Evolutionary conservation across 768 basidiomycete genomes (phyloP), one percentile per base, ranked within the genome.

Genomic region (Suillus occidentalis): DNA sequence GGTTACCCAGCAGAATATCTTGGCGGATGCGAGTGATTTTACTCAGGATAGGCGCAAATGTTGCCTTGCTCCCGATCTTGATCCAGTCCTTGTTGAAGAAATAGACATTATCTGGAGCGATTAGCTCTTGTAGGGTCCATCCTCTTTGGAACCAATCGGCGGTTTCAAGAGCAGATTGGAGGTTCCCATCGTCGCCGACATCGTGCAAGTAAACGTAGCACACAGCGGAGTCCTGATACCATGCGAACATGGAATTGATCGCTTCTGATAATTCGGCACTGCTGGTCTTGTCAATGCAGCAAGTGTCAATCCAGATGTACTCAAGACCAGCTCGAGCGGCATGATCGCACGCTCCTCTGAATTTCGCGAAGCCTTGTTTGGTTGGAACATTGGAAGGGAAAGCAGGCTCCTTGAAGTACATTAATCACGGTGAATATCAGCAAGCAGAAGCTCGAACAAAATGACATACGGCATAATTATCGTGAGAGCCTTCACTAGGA

Each of bases 191-290:
- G 42, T 18, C 40, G 8, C 36, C 34, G n/a, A 67, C 47, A 53
- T 67, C 67, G 36, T 62, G 60, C 60, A 71, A 60, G 64, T 70
- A 67, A 9, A 63, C 66, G 36, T 66, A 60, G 50, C 71, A 71
- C 37, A 67, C 60, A 36, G 62, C 36, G 7, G 70, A 59, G 14
- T 65, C 61, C 7, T 63, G 34, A 61, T 70, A 71, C 70, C 70
- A 71, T 22, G 31, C 18, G 40, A 66, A 66, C 70, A 71, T 71
- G 16, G 70, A 70, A 43, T 65, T 63, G 25, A 71, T 68, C 37
- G 70, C 68, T 42, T 71, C 70, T 3, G 61, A 63, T 31, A 70
- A 57, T 39, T 71, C 71, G 3, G 71, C 56, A 50, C 71, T 71
- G 57, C 71, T 71, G 55, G 37, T 45, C 14, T 68, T 71, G 52